Base-by-base conservation (phyloP, 1,139 yeast species). In the Pichia sp. region DNA sequence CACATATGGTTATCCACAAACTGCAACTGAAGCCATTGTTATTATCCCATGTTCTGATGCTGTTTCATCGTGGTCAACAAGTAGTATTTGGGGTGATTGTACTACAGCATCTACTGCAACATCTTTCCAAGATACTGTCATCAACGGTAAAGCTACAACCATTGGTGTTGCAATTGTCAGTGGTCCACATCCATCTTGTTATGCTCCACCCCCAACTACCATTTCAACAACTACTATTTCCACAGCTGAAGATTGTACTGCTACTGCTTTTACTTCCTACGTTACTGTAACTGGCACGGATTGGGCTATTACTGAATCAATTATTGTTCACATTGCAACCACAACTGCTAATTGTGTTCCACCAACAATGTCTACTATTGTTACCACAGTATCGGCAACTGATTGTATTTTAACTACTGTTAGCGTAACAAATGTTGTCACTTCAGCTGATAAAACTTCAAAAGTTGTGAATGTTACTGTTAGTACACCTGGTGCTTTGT, bases 51-150 rank as follows among this genome's bases (percentile, higher is more conserved):
- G 41, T 22, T 25, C 47, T 8, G 34, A 36, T 34, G 46, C 19
- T 29, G 43, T 47, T 39, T 42, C 34, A 36, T 44, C 50, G 13
- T 50, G 53, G 53, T 14, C 45, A 7, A 50, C 49, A 9, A 22
- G 8, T 28, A 33, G 11, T 29, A 14, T 30, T 13, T 38, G 25
- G 5, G 38, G 42, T 34, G 34, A 41, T 14, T 47, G 50, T 42
- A 31, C 39, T 25, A 33, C 39, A 18, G 16, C 47, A 13, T 31
- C 28, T 9, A 36, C 36, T 30, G 6, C 36, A 2, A 44, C 47
- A 6, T 16, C 44, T 13, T 27, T 16, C 25, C 3, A 5, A 2
- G 18, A 9, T 16, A 39, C 36, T 9, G n/a, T 18, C 3, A 13
- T 38, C 11, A 14, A 22, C 25, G 47, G 44, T 19, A 9, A 5